phyloP scores from a whole-genome alignment of 1,284 basidiomycete species.

The Trametes hirsuta region DNA sequence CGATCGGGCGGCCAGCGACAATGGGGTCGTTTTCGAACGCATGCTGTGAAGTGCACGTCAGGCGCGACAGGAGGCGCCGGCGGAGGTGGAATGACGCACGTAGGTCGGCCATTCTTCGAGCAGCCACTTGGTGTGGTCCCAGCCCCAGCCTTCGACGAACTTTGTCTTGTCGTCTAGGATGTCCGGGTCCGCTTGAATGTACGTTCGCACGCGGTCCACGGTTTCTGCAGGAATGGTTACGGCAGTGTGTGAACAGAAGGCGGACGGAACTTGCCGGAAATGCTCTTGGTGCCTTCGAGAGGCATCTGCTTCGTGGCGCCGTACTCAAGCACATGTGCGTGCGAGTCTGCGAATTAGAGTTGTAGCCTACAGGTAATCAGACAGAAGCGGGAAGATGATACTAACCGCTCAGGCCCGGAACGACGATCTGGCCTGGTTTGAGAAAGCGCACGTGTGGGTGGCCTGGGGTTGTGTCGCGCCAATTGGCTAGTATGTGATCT shows the following conservation, averaged over 20 bases:
- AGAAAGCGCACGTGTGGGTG: conserved; percentile 49
- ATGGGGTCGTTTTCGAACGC: conserved; percentile 75
- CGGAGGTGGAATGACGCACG: conserved; percentile 45
- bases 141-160: conserved; percentile 84
- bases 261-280: conserved; percentile 47
- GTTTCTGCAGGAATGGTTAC: conserved; percentile 49
- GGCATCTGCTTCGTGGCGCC: conserved; percentile 67
- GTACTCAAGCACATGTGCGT: conserved; percentile 80
- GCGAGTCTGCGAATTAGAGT: conserved; percentile 64
- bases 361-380: neutral
- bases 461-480: conserved; percentile 11
- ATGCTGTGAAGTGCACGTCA: conserved; percentile 44
- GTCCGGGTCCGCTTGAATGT: conserved; percentile 63
- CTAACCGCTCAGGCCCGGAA: conserved; percentile 70
- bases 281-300: conserved; percentile 65
- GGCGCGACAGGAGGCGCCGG: neutral
- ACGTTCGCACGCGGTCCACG: conserved; percentile 64
- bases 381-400: conserved; percentile 3
- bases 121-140: conserved; percentile 88
- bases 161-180: conserved; percentile 56
- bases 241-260: neutral
- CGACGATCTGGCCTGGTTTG: conserved; percentile 55
- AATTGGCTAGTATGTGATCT: conserved; percentile 18
- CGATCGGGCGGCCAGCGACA: conserved; percentile 68
- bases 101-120: conserved; percentile 73